Base-by-base conservation (phyloP, 2,329 filamentous ascomycete genomes). In the Rutstroemia sp. region DNA sequence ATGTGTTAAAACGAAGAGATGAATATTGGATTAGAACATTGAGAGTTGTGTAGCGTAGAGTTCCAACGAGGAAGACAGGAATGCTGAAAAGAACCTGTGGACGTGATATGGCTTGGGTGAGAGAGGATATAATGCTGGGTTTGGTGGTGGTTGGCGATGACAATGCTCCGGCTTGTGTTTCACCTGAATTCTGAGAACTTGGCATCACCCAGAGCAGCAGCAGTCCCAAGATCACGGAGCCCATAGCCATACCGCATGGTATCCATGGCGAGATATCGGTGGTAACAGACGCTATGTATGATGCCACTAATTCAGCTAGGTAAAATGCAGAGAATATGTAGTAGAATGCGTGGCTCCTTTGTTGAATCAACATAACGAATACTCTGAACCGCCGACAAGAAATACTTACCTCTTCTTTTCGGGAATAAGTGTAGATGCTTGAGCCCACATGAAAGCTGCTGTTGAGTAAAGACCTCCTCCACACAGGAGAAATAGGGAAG, bases 251-350 rank as follows among this genome's bases (percentile, higher is more conserved):
- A 19, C 52, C 48, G 41, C 65, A 67, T 1, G 66, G 61, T 34
- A 69, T 65, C 67, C 67, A 69, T 30, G 66, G 66, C 5, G 66
- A 65, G 4, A 68, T 66, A 25, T 68, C 66, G 10, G 58, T 65
- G 2, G 66, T 68, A 1, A 66, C 37, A 1, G 64, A 60, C 3
- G 66, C 67, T 14, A 65, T 25, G 27, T 61, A 66, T 5, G 67
- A 69, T 16, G 62, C 64, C 5, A 67, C 56, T 14, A 69, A 60
- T 44, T 69, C 67, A 1, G 66, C 66, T 25, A 66, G 53, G 45
- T 68, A 69, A 42, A 66, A 69, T 23, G 67, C 65, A 8, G 67
- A 68, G 45, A 68, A 69, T 41, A 69, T 67, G 41, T 67, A 67
- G 30, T 69, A 69, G 47, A 68, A 69, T 1, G 61, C 62, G 52